Evolutionary conservation across 2,329 filamentous ascomycete genomes (phyloP), one percentile per base, ranked within the genome.

Genomic region (Pyricularia pennisetigena): DNA sequence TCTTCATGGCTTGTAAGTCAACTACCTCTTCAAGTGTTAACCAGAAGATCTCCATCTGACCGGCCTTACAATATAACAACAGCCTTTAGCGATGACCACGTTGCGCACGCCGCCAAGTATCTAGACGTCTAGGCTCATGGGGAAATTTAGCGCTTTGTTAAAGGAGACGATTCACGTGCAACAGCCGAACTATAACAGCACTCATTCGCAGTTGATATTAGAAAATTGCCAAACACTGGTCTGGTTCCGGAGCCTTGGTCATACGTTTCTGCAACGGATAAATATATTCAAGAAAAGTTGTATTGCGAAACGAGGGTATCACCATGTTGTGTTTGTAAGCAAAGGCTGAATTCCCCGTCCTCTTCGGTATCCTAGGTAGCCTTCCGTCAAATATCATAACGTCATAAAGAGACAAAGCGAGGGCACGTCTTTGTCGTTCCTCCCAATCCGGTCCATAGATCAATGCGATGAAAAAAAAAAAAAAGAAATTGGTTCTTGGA

Each of bases 91-190:
- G 90, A 92, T 75, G 94, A 98, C 74, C 95, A 99, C 79, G 86
- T 98, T 72, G 89, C 92, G 74, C 93, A 96, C 80, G 93, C 93
- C 70, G 94, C 94, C 72, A 97, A 95, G 83, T 89, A 93, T 76
- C 81, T 97, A 68, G 59, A 69, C 23, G 68, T 66, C 7, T 72
- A 41, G 67, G 8, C 10, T n/a, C n/a, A 49, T 49, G 7, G 7
- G 20, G 7, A 2, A 20, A 49, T 49, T n/a, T 2, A 8, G 20
- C 20, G n/a, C 3, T 49, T 49, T 8, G 5, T 49, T 3, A 8
- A n/a, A 8, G 41, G 41, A 49, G 41, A 2, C 20, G 20, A n/a
- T 49, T 49, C 41, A n/a, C 41, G 2, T 20, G 41, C 41, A 49
- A 49, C 20, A 1, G 10, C 20, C 16, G 16, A 49, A 49, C 20